Base-by-base conservation (phyloP, 768 basidiomycete species). In the Kwoniella sp. region DNA sequence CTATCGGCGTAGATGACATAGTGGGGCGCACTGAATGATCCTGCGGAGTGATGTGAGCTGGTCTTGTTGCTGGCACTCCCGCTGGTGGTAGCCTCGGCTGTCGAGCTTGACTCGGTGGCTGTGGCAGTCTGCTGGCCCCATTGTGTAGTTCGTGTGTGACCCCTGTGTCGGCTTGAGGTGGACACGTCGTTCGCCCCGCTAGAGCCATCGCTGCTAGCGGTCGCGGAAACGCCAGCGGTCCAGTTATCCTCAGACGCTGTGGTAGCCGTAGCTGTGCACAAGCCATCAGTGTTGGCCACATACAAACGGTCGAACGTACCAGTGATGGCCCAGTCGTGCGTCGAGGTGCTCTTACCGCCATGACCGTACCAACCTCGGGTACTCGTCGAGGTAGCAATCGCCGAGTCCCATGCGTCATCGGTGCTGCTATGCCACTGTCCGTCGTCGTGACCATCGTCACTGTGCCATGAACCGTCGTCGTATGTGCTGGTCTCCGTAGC, bases 1-100 rank as follows among this genome's bases (percentile, higher is more conserved):
- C 61, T 20, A 49, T 71, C 69, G 11, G 62, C 43, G 52, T 71
- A 71, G 34, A 69, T 56, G 17, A 71, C 69, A 31, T 63, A 60
- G 40, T 65, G 69, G 22, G 65, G 62, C 3, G 63, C 59, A 22
- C 34, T 38, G 39, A 27, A 50, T 17, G 48, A 57, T 17, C 45
- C 37, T 9, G 34, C 25, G 39, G 44, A 31, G 10, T 36, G 23
- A n/a, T n/a, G n/a, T n/a, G 36, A n/a, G 23, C n/a, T 36, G n/a
- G 50, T 44, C 19, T 31, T 8, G 19, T 52, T 45, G 15, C 34
- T 25, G 36, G 43, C 12, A 25, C n/a, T 44, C 3, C 43, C 33
- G 11, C 43, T 31, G 10, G 44, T 25, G n/a, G 27, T 37, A 15
- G 41, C 14, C 7, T 26, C 28, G 17, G 27, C 26, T 20, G 45